Evolutionary conservation across 495 filamentous ascomycete species (phyloP).

Genomic region (Cenococcum geophilum): DNA sequence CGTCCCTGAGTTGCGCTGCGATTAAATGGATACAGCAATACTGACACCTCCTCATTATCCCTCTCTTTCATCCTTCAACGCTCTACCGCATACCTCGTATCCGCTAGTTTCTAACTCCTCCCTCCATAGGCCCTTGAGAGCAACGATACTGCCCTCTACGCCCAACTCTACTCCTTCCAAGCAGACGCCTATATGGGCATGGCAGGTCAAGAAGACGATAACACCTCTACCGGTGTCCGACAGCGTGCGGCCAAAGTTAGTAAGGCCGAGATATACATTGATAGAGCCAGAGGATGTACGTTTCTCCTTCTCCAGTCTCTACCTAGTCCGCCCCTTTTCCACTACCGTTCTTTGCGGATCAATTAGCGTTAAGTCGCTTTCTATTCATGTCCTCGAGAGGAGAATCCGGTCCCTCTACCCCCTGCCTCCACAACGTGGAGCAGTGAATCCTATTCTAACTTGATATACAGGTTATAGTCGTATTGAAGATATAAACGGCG

Average conservation of each 20-base stretch:
- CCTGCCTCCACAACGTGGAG: background rate
- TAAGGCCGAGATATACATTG: constrained; percentile 28
- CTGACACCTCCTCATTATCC: no score
- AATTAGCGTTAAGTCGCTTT: background rate
- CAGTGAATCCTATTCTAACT: background rate
- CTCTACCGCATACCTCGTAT: background rate
- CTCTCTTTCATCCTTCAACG: background rate
- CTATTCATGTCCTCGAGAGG: background rate
- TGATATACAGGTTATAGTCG: constrained; percentile 54
- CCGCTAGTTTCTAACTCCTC: background rate
- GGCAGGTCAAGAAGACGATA: constrained; percentile 49
- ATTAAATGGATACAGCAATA: no score
- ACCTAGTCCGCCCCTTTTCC: background rate
- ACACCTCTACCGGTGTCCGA: constrained; percentile 16
- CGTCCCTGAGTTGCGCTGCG: no score
- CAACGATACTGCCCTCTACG: constrained; percentile 59
- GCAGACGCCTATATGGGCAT: constrained; percentile 81
- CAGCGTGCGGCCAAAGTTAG: constrained; percentile 22
- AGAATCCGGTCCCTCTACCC: background rate
- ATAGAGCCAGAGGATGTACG: constrained; percentile 29
- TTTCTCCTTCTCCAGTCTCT: background rate
- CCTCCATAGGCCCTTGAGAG: constrained; percentile 56
- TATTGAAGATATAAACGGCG: constrained; percentile 66
- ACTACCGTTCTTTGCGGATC: background rate
- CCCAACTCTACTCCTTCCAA: constrained; percentile 64